A percentile compares a stretch with the other conserved stretches of the same genome.
These are phyloP conservation scores for Thymus mandschuricus DNA, from an alignment of 257 asterid species.

Conservation along the genomic window DNA sequence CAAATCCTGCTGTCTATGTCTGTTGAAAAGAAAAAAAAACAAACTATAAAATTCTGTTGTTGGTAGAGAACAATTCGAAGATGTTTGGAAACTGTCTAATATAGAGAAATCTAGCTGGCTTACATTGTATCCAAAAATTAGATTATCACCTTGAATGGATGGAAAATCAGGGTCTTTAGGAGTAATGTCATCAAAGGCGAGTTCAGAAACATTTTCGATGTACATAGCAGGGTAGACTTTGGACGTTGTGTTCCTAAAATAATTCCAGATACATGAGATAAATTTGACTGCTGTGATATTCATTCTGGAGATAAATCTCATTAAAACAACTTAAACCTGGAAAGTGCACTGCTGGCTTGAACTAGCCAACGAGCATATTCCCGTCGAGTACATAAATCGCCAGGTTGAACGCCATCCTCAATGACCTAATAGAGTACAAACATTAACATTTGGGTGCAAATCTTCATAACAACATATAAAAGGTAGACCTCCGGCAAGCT, in stretches of 20 bases:
- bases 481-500: constrained; percentile 19
- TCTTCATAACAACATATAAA: neutral
- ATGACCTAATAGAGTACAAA: constrained; percentile 59
- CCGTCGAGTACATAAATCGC: constrained; percentile 95
- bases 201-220: constrained; percentile 91
- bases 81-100: too few relatives aligned
- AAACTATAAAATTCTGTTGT: too few relatives aligned
- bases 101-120: too few relatives aligned
- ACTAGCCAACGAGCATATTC: constrained; percentile 99
- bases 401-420: constrained; percentile 89
- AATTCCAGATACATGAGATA: constrained; percentile 16
- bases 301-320: neutral
- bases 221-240: constrained; percentile 99
- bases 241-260: constrained; percentile 71
- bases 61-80: too few relatives aligned
- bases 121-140: constrained; percentile 23
- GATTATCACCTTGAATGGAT: constrained; percentile 79
- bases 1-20: too few relatives aligned
- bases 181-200: constrained; percentile 95
- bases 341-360: constrained; percentile 83
- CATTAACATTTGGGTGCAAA: constrained; percentile 23
- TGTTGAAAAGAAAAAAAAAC: too few relatives aligned
- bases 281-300: constrained; percentile 19
- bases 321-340: constrained; percentile 55
- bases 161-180: constrained; percentile 94